These are phyloP conservation scores for Nitzschia inconspicua DNA, from an alignment of 108 stramenopile species.

Conservation along the genomic window DNA sequence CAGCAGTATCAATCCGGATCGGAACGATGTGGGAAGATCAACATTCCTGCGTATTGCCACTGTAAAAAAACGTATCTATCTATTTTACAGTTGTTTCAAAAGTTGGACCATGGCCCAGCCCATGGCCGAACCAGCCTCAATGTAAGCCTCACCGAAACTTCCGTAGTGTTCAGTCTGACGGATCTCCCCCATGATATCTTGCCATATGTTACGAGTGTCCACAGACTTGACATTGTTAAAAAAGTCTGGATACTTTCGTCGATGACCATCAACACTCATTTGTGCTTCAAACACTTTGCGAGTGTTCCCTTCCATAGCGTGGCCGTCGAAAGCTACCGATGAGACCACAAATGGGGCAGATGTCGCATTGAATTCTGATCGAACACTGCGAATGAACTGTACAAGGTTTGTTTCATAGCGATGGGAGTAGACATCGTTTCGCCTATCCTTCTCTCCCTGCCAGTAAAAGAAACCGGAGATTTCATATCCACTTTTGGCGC, in stretches of 20 bases:
- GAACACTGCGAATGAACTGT: conserved; percentile 14
- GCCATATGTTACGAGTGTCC: conserved; percentile 13
- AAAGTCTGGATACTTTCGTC: conserved; percentile 12
- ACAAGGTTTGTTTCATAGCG: conserved; percentile 17
- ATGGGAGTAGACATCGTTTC: not conserved
- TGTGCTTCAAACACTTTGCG: conserved; percentile 10
- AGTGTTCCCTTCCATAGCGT: conserved; percentile 8
- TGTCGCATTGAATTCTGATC: conserved; percentile 19
- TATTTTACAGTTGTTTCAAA: too few species aligned
- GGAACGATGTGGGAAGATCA: too few species aligned
- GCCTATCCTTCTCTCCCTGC: conserved; percentile 33
- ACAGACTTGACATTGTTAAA: conserved; percentile 22
- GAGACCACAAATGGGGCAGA: conserved; percentile 27
- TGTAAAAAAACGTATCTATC: too few species aligned
- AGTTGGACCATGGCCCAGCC: conserved; percentile 31
- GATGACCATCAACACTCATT: conserved; percentile 10
- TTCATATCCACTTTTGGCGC: conserved; percentile 17
- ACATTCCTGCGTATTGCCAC: too few species aligned
- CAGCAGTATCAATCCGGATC: too few species aligned
- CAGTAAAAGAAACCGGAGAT: conserved; percentile 30
- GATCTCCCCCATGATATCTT: too few species aligned
- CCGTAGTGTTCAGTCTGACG: too few species aligned
- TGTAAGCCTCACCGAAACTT: conserved; percentile 19
- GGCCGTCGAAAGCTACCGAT: conserved; percentile 10
- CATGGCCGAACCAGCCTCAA: conserved; percentile 28